A percentile compares a stretch with the other conserved stretches of the same genome.
Conservation (phyloP, 345 rosid species). For the Anastatica hierochuntica region DNA sequence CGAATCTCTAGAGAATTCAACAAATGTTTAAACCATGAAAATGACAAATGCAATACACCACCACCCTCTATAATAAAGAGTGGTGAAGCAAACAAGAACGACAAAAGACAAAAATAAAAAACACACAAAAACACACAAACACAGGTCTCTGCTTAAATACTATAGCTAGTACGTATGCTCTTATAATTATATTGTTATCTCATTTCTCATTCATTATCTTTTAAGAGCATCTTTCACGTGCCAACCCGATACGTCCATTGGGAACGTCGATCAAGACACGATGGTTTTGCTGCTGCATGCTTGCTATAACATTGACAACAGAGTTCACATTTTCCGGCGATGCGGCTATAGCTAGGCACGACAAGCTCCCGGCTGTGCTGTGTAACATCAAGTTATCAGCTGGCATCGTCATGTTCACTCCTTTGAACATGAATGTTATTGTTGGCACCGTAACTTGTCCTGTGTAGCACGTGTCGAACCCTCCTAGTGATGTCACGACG, state of each 20-base stretch:
- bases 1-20: no score
- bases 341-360: conserved; percentile 75
- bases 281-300: conserved; percentile 56
- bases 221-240: conserved; percentile 70
- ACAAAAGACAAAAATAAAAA: neutral
- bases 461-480: conserved; percentile 89
- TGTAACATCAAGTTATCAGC: conserved; percentile 68
- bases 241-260: conserved; percentile 70
- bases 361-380: conserved; percentile 66
- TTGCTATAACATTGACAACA: conserved; percentile 64
- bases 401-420: conserved; percentile 75
- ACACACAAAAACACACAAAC: conserved; percentile 21
- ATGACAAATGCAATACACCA: conserved; percentile 14
- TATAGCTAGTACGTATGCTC: neutral
- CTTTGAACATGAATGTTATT: conserved; percentile 67
- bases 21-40: no score
- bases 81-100: conserved; percentile 10
- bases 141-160: conserved; percentile 17
- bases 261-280: conserved; percentile 67
- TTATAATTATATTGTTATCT: conserved; percentile 14
- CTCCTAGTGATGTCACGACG: conserved; percentile 55
- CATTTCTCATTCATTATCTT: neutral
- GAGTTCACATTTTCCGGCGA: conserved; percentile 82
- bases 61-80: conserved; percentile 1
- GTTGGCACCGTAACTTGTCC: conserved; percentile 52